Evolutionary conservation across 2,329 filamentous ascomycete species (phyloP).

Genomic region (Colletotrichum sp.): DNA sequence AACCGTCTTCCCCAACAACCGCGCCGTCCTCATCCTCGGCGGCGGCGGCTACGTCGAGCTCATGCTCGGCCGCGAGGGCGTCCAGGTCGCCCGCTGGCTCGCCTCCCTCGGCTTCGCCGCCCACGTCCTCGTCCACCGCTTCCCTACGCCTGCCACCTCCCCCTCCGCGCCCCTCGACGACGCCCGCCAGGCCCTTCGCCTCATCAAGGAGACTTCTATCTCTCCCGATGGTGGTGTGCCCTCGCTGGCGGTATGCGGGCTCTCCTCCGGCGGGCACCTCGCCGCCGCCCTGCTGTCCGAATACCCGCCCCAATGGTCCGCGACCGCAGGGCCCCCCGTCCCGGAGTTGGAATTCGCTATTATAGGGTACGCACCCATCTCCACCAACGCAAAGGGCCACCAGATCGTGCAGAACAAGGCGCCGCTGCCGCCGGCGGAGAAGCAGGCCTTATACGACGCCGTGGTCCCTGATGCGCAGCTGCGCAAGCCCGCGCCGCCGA

Average conservation of each 20-base stretch:
- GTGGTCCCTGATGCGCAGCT: constrained; percentile 26
- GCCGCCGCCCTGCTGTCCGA: constrained; percentile 22
- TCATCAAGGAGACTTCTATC: not conserved
- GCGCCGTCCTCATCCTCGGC: constrained; percentile 25
- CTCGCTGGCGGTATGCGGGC: constrained; percentile 22
- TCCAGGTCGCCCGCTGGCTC: constrained; percentile 25
- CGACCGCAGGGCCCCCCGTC: constrained; percentile 2
- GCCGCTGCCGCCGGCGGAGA: constrained; percentile 25
- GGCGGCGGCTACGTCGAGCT: constrained; percentile 27
- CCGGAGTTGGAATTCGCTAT: constrained; percentile 22
- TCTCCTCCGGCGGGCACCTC: constrained; percentile 27
- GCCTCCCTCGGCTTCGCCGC: constrained; percentile 24
- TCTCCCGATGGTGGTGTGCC: not conserved
- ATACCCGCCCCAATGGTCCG: constrained; percentile 22
- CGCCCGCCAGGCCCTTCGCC: constrained; percentile 22
- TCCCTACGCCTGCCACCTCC: constrained; percentile 21
- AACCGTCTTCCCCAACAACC: constrained; percentile 13
- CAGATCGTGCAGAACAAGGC: constrained; percentile 25
- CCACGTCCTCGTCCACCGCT: constrained; percentile 27
- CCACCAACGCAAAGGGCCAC: constrained; percentile 24
- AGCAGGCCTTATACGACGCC: constrained; percentile 25
- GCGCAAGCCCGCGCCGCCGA: constrained; percentile 19
- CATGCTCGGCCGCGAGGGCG: constrained; percentile 27
- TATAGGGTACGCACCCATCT: constrained; percentile 28
- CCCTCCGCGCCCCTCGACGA: constrained; percentile 25